phyloP scores from a whole-genome alignment of 345 rosid species.

The Sisymbrium irio region DNA sequence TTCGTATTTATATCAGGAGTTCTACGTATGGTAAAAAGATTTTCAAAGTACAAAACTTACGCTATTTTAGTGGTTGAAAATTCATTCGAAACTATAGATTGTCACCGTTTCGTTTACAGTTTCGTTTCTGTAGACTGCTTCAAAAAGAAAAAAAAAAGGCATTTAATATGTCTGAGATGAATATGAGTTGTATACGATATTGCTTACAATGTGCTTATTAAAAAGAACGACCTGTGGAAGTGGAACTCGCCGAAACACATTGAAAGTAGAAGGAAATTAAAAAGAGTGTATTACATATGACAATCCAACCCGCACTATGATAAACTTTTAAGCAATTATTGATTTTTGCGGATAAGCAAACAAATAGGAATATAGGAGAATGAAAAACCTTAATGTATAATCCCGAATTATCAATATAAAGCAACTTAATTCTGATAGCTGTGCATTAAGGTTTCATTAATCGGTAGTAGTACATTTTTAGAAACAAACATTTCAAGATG shows the following conservation, averaged over 20 bases:
- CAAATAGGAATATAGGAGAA: not conserved
- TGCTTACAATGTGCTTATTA: not conserved
- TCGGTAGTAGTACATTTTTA: not conserved
- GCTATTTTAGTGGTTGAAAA: not conserved
- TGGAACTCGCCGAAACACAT: not conserved
- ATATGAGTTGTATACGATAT: not conserved
- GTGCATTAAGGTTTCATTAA: not conserved
- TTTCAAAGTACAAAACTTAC: not conserved
- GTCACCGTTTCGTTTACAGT: not conserved
- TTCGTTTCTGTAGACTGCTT: not conserved
- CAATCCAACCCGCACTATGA: not conserved
- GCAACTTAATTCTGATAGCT: not conserved
- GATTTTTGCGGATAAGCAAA: slow-evolving; percentile 9
- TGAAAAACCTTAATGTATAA: not conserved
- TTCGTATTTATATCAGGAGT: not conserved
- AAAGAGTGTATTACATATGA: not conserved
- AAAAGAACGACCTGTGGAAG: not conserved
- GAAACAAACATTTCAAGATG: not conserved
- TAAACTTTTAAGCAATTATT: slow-evolving; percentile 1
- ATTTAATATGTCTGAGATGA: not conserved
- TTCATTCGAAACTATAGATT: not conserved
- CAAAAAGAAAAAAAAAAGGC: not conserved
- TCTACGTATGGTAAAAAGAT: not conserved
- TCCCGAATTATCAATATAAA: too few relatives aligned
- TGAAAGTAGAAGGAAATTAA: not conserved